Evolutionary conservation across 2,329 filamentous ascomycete species (phyloP).

Genomic region (Chrysosphaeria jannelii): DNA sequence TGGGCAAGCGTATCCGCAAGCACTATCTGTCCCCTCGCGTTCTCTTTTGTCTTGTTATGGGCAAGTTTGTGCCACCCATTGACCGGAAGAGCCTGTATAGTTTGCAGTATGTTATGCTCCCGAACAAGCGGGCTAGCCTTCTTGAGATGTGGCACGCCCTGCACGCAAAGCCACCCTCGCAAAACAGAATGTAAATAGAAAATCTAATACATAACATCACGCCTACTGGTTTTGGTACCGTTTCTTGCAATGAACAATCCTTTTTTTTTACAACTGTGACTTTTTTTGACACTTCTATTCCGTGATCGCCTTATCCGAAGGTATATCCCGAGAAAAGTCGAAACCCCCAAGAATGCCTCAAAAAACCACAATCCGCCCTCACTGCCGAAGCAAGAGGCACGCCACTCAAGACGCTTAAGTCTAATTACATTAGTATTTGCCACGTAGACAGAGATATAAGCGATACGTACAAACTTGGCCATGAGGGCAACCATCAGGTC

Average conservation of each 20-base stretch:
- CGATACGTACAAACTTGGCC: constrained; percentile 63
- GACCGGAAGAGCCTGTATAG: constrained; percentile 87
- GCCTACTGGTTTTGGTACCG: no score
- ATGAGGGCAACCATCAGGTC: constrained; percentile 64
- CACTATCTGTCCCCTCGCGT: constrained; percentile 83
- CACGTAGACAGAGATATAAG: no score
- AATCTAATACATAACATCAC: background rate
- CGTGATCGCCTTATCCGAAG: background rate
- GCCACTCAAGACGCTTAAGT: constrained; percentile 4
- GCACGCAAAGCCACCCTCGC: constrained; percentile 17
- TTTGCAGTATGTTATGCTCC: constrained; percentile 92
- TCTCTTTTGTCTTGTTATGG: constrained; percentile 61
- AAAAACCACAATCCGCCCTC: constrained; percentile 3
- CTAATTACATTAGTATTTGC: no score
- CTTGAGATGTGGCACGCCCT: constrained; percentile 60
- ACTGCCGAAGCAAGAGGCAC: constrained; percentile 3
- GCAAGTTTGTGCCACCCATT: constrained; percentile 81
- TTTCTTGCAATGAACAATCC: constrained; percentile 2
- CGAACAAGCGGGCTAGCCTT: constrained; percentile 49
- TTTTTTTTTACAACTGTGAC: constrained; percentile 3
- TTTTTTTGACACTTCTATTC: constrained; percentile 2
- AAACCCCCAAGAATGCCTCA: constrained; percentile 2
- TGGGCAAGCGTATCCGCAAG: constrained; percentile 70
- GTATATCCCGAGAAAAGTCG: constrained; percentile 1
- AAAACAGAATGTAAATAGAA: background rate